Evolutionary conservation across 139 green algal genomes (phyloP), one percentile per base, ranked within the genome.

Genomic region (Chloropicon primus): DNA sequence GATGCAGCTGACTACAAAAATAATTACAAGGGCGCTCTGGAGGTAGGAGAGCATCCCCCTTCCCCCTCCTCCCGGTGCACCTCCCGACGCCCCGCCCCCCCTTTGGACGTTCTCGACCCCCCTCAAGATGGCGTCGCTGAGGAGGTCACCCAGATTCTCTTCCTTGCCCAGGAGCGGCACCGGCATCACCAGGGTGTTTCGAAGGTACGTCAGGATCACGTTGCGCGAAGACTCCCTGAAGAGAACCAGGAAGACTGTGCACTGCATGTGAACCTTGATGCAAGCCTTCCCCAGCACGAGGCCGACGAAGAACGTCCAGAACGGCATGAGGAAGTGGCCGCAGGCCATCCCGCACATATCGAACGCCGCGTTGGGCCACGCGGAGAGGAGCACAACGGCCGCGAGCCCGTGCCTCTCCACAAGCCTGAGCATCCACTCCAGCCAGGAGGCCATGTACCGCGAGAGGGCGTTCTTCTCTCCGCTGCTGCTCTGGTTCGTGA

Each of bases 281-380:
- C 93, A 25, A 2, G 84, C 93, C 84, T 97, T 97, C 75, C 93
- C 93, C 2, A 95, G 77, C 21, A 94, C 79, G 10, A 89, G 94
- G 23, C 88, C 93, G 0, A 85, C 88, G 76, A 97, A 95, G 76
- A 97, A 97, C 76, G 88, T 76, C 91, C 89, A 96, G 74, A 97
- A 97, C 21, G 92, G 91, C 88, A 97, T 96, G 72, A 86, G 76
- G 85, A 95, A 97, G 72, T 88, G 87, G 27, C 93, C 93, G 81
- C 93, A 97, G 86, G 86, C 91, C 53, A 97, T 92, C 72, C 93
- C 93, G 85, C 93, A 97, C 29, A 97, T 82, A 82, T 97, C 93
- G 80, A 97, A 97, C 2, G 87, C 86, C 22, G 91, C 90, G 81
- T 97, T 97, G 24, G 93, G 93, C 84, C 88, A 97, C 2, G 90